Evolutionary conservation across 2,329 filamentous ascomycete species (phyloP).

Genomic region (Penicillium verrucosum): DNA sequence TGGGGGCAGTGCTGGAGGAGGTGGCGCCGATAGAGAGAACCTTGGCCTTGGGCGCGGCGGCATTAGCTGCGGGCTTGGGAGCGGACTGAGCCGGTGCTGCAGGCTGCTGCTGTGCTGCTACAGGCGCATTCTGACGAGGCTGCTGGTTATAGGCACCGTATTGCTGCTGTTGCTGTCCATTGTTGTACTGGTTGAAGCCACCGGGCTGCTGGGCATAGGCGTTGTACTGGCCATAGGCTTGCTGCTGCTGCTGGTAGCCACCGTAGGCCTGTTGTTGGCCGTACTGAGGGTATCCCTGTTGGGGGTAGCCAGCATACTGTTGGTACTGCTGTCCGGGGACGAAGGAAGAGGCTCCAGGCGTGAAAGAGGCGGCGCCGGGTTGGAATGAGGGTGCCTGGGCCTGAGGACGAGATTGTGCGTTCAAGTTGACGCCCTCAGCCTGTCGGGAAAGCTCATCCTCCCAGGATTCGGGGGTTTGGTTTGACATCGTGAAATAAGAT

Average conservation of each 20-base stretch:
- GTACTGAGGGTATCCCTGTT: conserved; percentile 39
- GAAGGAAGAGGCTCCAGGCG: conserved; percentile 68
- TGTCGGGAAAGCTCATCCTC: conserved; percentile 84
- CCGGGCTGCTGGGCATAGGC: conserved; percentile 51
- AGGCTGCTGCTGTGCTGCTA: conserved; percentile 36
- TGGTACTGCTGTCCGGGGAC: conserved; percentile 68
- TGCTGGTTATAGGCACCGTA: conserved; percentile 61
- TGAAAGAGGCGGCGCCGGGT: conserved; percentile 68
- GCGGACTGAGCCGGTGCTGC: conserved; percentile 43
- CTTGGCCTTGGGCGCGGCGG: conserved; percentile 55
- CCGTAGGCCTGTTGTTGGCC: conserved; percentile 26
- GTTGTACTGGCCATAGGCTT: conserved; percentile 41
- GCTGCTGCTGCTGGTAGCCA: conserved; percentile 39
- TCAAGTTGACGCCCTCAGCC: conserved; percentile 72
- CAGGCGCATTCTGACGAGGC: conserved; percentile 47
- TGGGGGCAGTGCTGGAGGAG: conserved; percentile 45
- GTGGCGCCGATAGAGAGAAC: conserved; percentile 59
- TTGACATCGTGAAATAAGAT: conserved; percentile 63
- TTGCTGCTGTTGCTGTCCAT: conserved; percentile 43
- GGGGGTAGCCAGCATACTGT: conserved; percentile 46
- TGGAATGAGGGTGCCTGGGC: conserved; percentile 57
- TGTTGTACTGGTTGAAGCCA: conserved; percentile 57
- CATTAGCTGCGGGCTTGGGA: conserved; percentile 49
- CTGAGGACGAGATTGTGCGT: conserved; percentile 50
- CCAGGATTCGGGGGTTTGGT: conserved; percentile 78